A percentile compares a stretch with the other conserved stretches of the same genome.
phyloP scores from a whole-genome alignment of 495 filamentous ascomycete species.

The Daldinia caldariorum region DNA sequence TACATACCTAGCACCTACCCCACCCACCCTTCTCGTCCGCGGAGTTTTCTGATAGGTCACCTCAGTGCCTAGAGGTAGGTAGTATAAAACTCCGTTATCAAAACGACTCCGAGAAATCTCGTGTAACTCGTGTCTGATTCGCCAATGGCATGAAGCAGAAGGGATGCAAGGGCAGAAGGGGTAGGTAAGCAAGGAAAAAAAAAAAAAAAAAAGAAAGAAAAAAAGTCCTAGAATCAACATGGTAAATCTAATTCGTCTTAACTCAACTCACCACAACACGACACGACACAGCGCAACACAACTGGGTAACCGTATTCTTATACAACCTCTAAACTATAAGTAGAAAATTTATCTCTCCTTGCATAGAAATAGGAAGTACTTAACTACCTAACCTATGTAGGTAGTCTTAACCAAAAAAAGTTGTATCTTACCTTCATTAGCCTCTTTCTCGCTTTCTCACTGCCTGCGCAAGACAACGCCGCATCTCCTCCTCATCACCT shows the following conservation, averaged over 20 bases:
- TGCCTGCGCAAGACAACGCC: not conserved
- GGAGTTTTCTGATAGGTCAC: not conserved
- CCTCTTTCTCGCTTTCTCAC: no score
- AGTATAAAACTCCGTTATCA: not conserved
- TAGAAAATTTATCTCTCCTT: no score
- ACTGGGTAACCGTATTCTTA: no score
- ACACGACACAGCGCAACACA: no score
- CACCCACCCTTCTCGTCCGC: not conserved
- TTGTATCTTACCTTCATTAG: no score
- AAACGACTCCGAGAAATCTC: not conserved
- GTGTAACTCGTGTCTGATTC: not conserved
- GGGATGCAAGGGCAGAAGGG: no score
- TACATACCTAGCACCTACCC: not conserved
- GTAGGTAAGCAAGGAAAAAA: no score
- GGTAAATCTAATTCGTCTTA: not conserved
- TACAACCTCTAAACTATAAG: no score
- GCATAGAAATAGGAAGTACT: no score
- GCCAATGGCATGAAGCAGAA: not conserved
- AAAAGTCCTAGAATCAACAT: not conserved
- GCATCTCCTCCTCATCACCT: slow-evolving; percentile 30
- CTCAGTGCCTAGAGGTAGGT: no score
- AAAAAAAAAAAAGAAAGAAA: not conserved
- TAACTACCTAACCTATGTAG: no score
- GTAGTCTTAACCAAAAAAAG: no score
- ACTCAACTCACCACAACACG: not conserved